Evolutionary conservation across 805 yeast species (phyloP).

Genomic region (Candida nemodendra): DNA sequence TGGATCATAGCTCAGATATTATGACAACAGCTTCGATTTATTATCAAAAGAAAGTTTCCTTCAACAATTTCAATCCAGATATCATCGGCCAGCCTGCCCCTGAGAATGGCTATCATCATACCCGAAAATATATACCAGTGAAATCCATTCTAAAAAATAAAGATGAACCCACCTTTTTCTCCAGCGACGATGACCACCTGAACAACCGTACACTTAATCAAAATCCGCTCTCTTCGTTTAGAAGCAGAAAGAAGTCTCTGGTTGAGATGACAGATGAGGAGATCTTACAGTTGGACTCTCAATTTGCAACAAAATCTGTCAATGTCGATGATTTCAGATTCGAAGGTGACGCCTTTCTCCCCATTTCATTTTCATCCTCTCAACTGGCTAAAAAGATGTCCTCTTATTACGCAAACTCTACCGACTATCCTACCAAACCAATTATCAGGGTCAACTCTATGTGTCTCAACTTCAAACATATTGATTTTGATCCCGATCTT

Average conservation of each 20-base stretch:
- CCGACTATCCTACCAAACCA: conserved; percentile 37
- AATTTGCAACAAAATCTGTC: conserved; percentile 40
- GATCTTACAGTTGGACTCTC: conserved; percentile 53
- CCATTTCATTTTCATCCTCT: conserved; percentile 17
- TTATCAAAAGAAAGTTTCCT: conserved; percentile 8
- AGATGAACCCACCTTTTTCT: conserved; percentile 5
- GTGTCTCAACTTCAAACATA: conserved; percentile 45
- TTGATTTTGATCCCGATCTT: conserved; percentile 27
- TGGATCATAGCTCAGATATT: too few species aligned
- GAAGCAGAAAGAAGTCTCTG: conserved; percentile 41
- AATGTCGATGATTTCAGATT: conserved; percentile 46
- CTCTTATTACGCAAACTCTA: conserved; percentile 10
- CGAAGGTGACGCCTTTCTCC: conserved; percentile 35
- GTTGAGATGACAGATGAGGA: conserved; percentile 55
- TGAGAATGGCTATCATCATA: background rate
- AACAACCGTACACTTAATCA: background rate
- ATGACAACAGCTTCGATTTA: too few species aligned
- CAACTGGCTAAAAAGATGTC: conserved; percentile 21
- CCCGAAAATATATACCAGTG: background rate
- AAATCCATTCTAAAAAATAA: conserved; percentile 18
- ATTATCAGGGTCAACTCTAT: conserved; percentile 31
- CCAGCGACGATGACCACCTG: conserved; percentile 2
- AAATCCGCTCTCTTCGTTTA: conserved; percentile 5
- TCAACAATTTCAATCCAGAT: conserved; percentile 10
- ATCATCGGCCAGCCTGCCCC: conserved; percentile 1